Conservation (phyloP, 2,329 filamentous ascomycete species). For the Alternaria arbusti region DNA sequence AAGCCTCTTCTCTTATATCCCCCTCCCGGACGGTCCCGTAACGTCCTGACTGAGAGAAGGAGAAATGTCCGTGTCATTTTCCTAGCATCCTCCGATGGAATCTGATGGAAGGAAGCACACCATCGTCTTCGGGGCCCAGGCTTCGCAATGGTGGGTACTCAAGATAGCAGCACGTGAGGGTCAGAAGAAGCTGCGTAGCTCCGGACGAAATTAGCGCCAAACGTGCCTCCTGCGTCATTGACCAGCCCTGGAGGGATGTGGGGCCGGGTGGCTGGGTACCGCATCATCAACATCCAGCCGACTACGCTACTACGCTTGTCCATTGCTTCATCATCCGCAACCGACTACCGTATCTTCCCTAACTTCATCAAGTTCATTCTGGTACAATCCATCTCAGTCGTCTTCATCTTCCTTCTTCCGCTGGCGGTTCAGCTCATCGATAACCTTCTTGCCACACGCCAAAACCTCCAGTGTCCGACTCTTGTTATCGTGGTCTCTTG, state of each 20-base stretch:
- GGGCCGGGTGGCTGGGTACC: neutral
- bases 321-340: neutral
- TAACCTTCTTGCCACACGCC: conserved; percentile 39
- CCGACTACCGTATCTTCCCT: neutral
- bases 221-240: neutral
- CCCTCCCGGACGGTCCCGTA: neutral
- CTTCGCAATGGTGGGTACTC: neutral
- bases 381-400: conserved; percentile 3
- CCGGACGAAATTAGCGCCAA: neutral
- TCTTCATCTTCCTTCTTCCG: conserved; percentile 33
- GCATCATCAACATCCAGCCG: neutral
- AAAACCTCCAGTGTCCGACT: conserved; percentile 41
- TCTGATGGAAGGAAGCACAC: neutral
- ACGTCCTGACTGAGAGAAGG: neutral
- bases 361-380: neutral
- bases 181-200: neutral
- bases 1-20: neutral
- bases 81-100: neutral
- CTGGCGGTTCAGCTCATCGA: conserved; percentile 39
- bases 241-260: neutral
- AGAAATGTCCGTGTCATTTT: neutral
- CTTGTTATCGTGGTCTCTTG: conserved; percentile 41
- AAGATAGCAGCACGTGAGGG: neutral
- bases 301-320: neutral
- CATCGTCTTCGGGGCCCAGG: neutral